Conservation (phyloP, 805 yeast species). For the Metschnikowia corniflorae region DNA sequence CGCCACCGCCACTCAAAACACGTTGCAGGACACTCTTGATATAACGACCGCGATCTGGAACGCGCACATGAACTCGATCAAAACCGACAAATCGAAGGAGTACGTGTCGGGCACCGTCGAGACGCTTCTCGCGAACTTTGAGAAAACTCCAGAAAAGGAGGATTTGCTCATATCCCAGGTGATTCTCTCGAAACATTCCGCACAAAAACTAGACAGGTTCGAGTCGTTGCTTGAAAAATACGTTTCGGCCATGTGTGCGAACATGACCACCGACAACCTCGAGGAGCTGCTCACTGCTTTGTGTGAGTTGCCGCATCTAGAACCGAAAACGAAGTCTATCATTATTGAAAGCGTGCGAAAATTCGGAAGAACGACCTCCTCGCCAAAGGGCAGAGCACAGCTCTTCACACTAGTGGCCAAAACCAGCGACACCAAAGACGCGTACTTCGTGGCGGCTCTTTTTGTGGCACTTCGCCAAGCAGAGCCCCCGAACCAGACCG, state of each 20-base stretch:
- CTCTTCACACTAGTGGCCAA: constrained; percentile 11
- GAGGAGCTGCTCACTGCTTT: constrained; percentile 7
- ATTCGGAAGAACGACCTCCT: constrained; percentile 6
- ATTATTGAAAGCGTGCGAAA: constrained; percentile 4
- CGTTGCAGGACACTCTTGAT: constrained; percentile 5
- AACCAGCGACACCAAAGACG: constrained; percentile 2
- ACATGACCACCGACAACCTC: constrained; percentile 2
- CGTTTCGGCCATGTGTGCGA: constrained; percentile 4
- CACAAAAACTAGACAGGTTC: constrained; percentile 2
- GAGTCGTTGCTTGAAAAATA: constrained; percentile 4
- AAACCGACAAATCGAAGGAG: constrained; percentile 5
- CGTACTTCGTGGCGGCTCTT: constrained; percentile 11
- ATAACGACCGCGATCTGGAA: constrained; percentile 13
- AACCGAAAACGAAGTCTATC: background rate
- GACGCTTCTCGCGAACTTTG: background rate
- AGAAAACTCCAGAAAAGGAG: background rate
- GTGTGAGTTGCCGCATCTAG: constrained; percentile 5
- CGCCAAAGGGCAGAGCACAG: constrained; percentile 2
- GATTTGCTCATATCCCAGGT: constrained; percentile 11
- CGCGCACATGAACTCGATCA: constrained; percentile 20
- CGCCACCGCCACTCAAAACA: constrained; percentile 1
- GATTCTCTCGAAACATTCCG: constrained; percentile 7
- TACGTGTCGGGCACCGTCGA: constrained; percentile 3
- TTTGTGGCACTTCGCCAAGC: constrained; percentile 12
- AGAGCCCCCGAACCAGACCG: background rate